These are phyloP conservation scores for Kalmusia sp. DNA, from an alignment of 2,329 filamentous ascomycete genomes.

Conservation along the genomic window DNA sequence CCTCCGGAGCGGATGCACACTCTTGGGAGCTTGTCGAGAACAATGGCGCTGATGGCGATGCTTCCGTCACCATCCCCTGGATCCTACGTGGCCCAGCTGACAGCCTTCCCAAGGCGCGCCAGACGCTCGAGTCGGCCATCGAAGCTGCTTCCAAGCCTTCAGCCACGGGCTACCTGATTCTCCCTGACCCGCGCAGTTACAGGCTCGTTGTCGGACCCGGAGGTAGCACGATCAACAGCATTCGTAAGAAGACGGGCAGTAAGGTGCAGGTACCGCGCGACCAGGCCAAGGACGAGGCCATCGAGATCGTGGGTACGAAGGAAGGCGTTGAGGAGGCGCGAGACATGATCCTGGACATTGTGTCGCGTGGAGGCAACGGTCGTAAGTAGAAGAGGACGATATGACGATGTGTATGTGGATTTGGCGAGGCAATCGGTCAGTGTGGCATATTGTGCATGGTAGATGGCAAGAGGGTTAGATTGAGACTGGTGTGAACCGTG, in stretches of 20 bases:
- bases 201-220: constrained; percentile 86
- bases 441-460: too few species aligned
- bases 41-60: constrained; percentile 61
- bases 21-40: constrained; percentile 84
- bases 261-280: constrained; percentile 92
- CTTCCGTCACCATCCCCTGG: constrained; percentile 77
- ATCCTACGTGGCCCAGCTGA: constrained; percentile 81
- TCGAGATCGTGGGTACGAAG: constrained; percentile 82
- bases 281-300: constrained; percentile 77
- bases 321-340: constrained; percentile 87
- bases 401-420: constrained; percentile 5
- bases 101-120: constrained; percentile 81
- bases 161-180: constrained; percentile 83
- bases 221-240: constrained; percentile 89
- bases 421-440: too few species aligned
- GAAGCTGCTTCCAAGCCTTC: constrained; percentile 73
- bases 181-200: constrained; percentile 89
- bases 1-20: constrained; percentile 66
- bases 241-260: constrained; percentile 90
- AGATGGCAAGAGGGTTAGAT: too few species aligned
- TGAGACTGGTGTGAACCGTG: too few species aligned
- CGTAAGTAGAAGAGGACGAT: constrained; percentile 19
- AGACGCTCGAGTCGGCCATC: constrained; percentile 75
- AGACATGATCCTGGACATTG: constrained; percentile 85
- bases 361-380: constrained; percentile 52